Conservation (phyloP, 495 filamentous ascomycete species). For the Xylaria venustula region DNA sequence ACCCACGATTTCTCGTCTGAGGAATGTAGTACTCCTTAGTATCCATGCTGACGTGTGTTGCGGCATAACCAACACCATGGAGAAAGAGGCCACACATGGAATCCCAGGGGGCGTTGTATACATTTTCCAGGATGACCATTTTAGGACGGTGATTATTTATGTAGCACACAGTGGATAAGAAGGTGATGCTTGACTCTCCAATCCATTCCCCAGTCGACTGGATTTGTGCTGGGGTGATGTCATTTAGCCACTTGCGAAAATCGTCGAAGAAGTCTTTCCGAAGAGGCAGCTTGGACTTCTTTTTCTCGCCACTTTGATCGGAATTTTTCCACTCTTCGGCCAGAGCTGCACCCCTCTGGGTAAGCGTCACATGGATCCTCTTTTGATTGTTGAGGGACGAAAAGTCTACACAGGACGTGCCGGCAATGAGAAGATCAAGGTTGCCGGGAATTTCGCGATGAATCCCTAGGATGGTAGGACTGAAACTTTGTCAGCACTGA, state of each 20-base stretch:
- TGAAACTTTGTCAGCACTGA: constrained; percentile 29
- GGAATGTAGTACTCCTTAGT: constrained; percentile 78
- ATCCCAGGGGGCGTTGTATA: constrained; percentile 61
- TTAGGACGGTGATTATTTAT: constrained; percentile 54
- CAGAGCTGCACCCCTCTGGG: background rate
- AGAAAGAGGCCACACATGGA: constrained; percentile 49
- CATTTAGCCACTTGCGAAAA: constrained; percentile 1
- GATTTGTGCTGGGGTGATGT: constrained; percentile 10
- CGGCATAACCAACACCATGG: constrained; percentile 55
- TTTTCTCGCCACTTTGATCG: background rate
- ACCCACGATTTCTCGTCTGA: constrained; percentile 72
- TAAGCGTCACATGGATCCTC: constrained; percentile 21
- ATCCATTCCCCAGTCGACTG: constrained; percentile 28
- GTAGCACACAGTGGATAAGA: constrained; percentile 61
- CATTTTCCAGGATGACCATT: constrained; percentile 75
- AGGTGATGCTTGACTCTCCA: constrained; percentile 72
- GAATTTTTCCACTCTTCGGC: constrained; percentile 7
- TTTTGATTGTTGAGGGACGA: constrained; percentile 52
- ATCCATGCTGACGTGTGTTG: constrained; percentile 50
- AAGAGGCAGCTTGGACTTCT: constrained; percentile 1
- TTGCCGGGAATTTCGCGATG: constrained; percentile 55
- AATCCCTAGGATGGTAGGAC: constrained; percentile 71
- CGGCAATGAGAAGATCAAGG: constrained; percentile 70
- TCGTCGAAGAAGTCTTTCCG: constrained; percentile 8
- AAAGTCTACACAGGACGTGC: constrained; percentile 78